Evolutionary conservation across 192 early-diverging fungal species (phyloP).

Genomic region (Coemansia sp.): DNA sequence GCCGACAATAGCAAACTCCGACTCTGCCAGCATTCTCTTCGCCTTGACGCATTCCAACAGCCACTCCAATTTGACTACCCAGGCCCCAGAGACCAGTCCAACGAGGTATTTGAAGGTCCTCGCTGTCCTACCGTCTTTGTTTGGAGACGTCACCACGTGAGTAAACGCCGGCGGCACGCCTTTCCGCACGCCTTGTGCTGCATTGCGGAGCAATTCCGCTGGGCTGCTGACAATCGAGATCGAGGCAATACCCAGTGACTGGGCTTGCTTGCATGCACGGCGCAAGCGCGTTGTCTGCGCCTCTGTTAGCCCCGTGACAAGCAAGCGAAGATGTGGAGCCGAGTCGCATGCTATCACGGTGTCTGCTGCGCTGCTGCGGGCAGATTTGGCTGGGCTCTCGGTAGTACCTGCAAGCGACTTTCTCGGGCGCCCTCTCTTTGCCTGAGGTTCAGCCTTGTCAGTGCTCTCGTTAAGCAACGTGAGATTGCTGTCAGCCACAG

Average conservation of each 20-base stretch:
- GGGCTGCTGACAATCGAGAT: neutral
- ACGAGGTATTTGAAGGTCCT: conserved; percentile 53
- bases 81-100: conserved; percentile 28
- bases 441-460: neutral
- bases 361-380: neutral
- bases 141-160: conserved; percentile 30
- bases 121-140: conserved; percentile 12
- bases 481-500: neutral
- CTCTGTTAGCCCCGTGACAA: conserved; percentile 25
- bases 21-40: conserved; percentile 11
- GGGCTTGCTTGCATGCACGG: conserved; percentile 15
- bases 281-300: conserved; percentile 16
- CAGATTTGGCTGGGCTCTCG: neutral
- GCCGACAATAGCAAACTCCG: conserved; percentile 16
- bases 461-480: neutral
- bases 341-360: neutral
- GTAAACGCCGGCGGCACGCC: conserved; percentile 11
- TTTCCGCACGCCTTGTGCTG: neutral
- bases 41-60: conserved; percentile 21
- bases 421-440: neutral
- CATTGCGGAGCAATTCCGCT: neutral
- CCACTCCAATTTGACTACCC: conserved; percentile 37
- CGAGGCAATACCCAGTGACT: neutral
- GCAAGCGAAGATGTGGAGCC: conserved; percentile 3
- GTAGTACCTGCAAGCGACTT: neutral